phyloP scores from a whole-genome alignment of 495 filamentous ascomycete genomes.

The Aspergillus nanangensis region DNA sequence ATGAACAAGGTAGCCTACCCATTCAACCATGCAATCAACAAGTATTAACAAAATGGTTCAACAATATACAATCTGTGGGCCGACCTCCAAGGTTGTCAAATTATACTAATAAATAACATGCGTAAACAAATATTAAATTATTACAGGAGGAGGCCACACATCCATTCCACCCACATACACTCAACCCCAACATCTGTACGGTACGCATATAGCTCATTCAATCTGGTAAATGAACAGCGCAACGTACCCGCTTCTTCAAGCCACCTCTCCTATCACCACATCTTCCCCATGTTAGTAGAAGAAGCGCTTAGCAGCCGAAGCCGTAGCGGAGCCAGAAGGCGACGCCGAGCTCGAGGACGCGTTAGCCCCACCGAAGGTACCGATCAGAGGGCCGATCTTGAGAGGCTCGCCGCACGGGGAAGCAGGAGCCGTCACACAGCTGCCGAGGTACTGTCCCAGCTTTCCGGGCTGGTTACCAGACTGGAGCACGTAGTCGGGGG shows the following conservation, averaged over 20 bases:
- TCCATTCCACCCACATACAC: too few species aligned
- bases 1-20: too few species aligned
- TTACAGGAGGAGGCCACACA: too few species aligned
- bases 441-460: constrained; percentile 22
- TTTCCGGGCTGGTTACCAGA: constrained; percentile 19
- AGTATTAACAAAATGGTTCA: neutral
- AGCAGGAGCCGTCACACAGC: constrained; percentile 21
- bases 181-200: too few species aligned
- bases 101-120: constrained; percentile 6
- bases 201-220: too few species aligned
- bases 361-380: constrained; percentile 11
- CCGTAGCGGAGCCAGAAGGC: constrained; percentile 4
- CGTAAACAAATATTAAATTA: constrained; percentile 1
- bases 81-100: neutral
- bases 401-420: constrained; percentile 19
- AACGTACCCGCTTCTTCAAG: too few species aligned
- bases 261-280: too few species aligned
- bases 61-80: constrained; percentile 1
- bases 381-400: constrained; percentile 21
- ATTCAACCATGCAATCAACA: neutral
- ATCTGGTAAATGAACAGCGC: too few species aligned
- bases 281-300: neutral
- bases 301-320: neutral
- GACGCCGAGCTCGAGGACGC: constrained; percentile 6
- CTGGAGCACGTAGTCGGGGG: constrained; percentile 19